Base-by-base conservation (phyloP, 257 asterid species). In the Parsonsia alboflavescens region DNA sequence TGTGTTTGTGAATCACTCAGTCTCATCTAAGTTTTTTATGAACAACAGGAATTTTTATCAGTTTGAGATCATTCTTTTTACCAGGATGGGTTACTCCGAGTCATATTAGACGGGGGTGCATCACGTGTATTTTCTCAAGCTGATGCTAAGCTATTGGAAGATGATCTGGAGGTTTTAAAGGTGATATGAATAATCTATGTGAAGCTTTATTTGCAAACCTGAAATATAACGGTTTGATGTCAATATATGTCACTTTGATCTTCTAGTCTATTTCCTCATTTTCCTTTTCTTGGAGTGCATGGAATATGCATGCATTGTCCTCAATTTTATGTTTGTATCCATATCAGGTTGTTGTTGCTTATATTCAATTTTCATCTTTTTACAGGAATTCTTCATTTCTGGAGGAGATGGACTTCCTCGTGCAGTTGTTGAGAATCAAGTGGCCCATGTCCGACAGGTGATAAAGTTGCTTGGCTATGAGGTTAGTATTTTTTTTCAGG, bases 391-490 rank as follows among this genome's bases (percentile, higher is more conserved):
- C 80, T 94, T 90, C 80, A 90, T 94, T 72, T 92, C 99, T 42
- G 99, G 99, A 72, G 99, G 99, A 67, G 99, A 94, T 22, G 99
- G 99, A 57, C 97, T 94, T 59, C 99, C 99, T 46, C 98, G 99
- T 75, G 99, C 98, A 80, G 96, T 90, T 64, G 99, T 92, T 78
- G 99, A 94, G 75, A 94, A 94, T 88, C 98, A 92, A 73, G 90
- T 94, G 19, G 92, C 91, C 57, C 96, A 89, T 21, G 81, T 82
- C 73, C 91, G 98, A 69, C 91, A 88, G 86, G 88, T 92, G 70
- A 75, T 94, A 76, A 89, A 84, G 88, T 82, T 94, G 85, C 89
- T 76, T 10, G 80, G 93, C 80, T 83, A 85, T 57, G 99, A 94
- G 99, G 99, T 94, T 77, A 86, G 97, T 85, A n/a, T n/a, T n/a